A percentile compares a stretch with the other conserved stretches of the same genome.
phyloP scores from a whole-genome alignment of 2,329 filamentous ascomycete species.

The Monilinia fructicola region DNA sequence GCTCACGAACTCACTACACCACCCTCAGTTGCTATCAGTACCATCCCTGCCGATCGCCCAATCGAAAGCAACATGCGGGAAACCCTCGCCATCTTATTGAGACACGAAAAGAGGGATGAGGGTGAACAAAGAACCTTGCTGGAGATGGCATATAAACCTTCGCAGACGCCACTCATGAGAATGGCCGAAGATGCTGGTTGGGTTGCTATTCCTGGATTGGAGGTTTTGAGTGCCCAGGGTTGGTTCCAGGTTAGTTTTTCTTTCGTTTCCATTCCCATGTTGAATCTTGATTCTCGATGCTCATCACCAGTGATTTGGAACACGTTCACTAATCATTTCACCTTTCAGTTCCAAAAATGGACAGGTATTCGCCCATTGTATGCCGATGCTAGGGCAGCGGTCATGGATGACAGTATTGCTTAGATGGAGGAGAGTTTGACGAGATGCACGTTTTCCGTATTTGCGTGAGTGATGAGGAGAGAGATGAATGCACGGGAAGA shows the following conservation, averaged over 20 bases:
- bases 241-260: slow-evolving; percentile 71
- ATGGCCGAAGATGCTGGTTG: slow-evolving; percentile 76
- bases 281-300: neutral
- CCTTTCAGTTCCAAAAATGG: slow-evolving; percentile 72
- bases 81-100: slow-evolving; percentile 57
- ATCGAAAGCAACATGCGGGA: slow-evolving; percentile 71
- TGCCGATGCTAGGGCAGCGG: slow-evolving; percentile 62
- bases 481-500: neutral
- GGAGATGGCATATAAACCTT: slow-evolving; percentile 96
- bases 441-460: neutral
- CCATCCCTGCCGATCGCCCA: slow-evolving; percentile 83
- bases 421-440: neutral
- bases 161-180: slow-evolving; percentile 79
- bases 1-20: slow-evolving; percentile 51
- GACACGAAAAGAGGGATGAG: slow-evolving; percentile 42
- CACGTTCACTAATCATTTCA: slow-evolving; percentile 1
- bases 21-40: slow-evolving; percentile 77
- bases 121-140: slow-evolving; percentile 60
- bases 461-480: neutral
- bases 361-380: slow-evolving; percentile 77
- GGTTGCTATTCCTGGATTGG: slow-evolving; percentile 81
- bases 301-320: slow-evolving; percentile 31
- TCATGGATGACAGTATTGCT: slow-evolving; percentile 43
- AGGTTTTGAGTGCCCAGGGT: slow-evolving; percentile 87
- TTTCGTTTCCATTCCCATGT: neutral